Base-by-base conservation (phyloP, 2,329 filamentous ascomycete genomes). In the Ampelomyces quisqualis region DNA sequence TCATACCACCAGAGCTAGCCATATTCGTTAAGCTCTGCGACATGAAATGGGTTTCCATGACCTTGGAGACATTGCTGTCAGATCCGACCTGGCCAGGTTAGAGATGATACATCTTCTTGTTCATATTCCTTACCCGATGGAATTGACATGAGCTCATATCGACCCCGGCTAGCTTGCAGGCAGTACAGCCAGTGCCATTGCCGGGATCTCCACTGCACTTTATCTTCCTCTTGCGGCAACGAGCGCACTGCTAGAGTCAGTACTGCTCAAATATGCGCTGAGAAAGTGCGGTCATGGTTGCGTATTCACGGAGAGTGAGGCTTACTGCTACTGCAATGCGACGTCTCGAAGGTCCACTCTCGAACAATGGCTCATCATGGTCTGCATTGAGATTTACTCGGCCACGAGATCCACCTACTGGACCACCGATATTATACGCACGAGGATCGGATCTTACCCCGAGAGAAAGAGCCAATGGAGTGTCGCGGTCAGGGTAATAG, bases 191-290 rank as follows among this genome's bases (percentile, higher is more conserved):
- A 26, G 75, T 71, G n/a, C 85, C 86, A 58, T 85, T 81, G 21
- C 86, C 86, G 22, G 78, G 76, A 63, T 95, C 89, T 29, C 91
- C 91, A 60, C 87, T 95, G 72, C 91, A 97, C 55, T 88, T 85
- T 58, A 97, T 97, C 75, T 97, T 97, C 44, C 91, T 81, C 72
- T 91, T 90, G 46, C 91, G 82, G 70, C 91, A 97, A 53, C 91
- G 82, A 23, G 82, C 81, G 67, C 91, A 97, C 91, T 96, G 51
- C 7, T 9, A 3, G 10, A 20, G 14, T 57, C 19, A 43, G 27
- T 2, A 17, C 17, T 3, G 2, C 1, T 18, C 11, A 9, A 10
- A 17, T 8, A 18, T 8, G 7, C 14, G 13, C 9, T 31, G 14
- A 10, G 11, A 18, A 6, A 18, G 9, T 15, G 6, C 10, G 19